Evolutionary conservation across 305 asterid species (phyloP), one percentile per base, ranked within the genome.

Genomic region (Ruellia speciosa): DNA sequence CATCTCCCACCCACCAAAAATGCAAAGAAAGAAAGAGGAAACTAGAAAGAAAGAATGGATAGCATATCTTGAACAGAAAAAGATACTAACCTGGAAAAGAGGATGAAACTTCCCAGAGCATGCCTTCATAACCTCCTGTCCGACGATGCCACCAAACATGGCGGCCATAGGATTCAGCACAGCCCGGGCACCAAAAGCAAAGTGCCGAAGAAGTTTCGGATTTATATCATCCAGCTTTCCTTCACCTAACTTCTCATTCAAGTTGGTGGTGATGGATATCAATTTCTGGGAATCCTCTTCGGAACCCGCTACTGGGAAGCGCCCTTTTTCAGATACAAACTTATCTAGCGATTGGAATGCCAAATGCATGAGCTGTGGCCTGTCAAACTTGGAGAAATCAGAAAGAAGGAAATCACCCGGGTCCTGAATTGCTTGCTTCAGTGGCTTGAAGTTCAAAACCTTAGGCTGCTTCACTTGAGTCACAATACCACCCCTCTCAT

Each of bases 71-170:
- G 14, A 49, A 28, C 31, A 37, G 37, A 39, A 70, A 45, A 16
- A 60, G 56, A 9, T 14, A 59, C 51, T 62, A 24, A 90, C 97
- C 96, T 90, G 97, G 50, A 78, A 81, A 48, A 90, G 94, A 4
- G 97, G 97, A 78, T 90, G 96, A 65, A 90, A 90, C 77, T 90
- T 90, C 66, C 96, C 96, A 63, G 97, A 85, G 82, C 97, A 90
- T 40, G 97, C 97, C 81, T 90, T 90, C 74, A 90, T 63, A 72
- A 90, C 90, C 76, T 89, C 97, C 82, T 89, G 97, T 39, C 96
- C 97, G 47, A 89, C 94, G 64, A 89, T 76, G 67, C 97, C 97
- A 62, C 97, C 97, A 72, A 87, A 90, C 86, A 90, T 90, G 73
- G 95, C 97, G 69, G 97, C 96, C 96, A 90, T 83, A 58, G 97